A percentile compares a stretch with the other conserved stretches of the same genome.
Conservation (phyloP, 2,329 filamentous ascomycete genomes). For the Didymella segeticola region DNA sequence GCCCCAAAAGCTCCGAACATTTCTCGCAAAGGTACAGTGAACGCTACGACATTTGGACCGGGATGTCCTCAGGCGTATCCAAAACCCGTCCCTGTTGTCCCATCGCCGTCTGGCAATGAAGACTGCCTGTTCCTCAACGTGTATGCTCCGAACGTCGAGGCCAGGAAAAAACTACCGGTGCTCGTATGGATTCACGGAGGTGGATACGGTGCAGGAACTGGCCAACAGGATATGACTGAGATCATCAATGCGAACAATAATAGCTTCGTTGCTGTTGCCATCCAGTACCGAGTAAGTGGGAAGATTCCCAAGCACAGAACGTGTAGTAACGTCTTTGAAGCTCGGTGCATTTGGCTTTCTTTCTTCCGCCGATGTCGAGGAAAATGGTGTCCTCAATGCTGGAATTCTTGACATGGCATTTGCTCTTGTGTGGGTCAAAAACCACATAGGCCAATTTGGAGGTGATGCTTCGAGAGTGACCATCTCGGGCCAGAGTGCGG, state of each 20-base stretch:
- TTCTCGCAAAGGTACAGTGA: conserved; percentile 7
- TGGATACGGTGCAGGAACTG: conserved; percentile 50
- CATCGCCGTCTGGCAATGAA: conserved; percentile 26
- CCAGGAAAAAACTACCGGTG: conserved; percentile 39
- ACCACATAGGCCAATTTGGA: conserved; percentile 49
- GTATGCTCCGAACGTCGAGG: conserved; percentile 36
- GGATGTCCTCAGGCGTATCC: conserved; percentile 24
- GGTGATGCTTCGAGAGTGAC: conserved; percentile 37
- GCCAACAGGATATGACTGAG: conserved; percentile 46
- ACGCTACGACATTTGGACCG: conserved; percentile 20
- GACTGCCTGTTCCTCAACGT: conserved; percentile 51
- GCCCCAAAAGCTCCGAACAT: conserved; percentile 21
- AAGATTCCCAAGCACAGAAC: not conserved
- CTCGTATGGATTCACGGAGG: conserved; percentile 42
- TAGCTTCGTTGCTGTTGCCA: conserved; percentile 56
- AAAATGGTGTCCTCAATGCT: conserved; percentile 48
- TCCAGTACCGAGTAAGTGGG: conserved; percentile 56
- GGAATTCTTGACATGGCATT: conserved; percentile 57
- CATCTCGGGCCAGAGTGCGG: conserved; percentile 48
- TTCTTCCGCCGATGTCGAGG: conserved; percentile 45
- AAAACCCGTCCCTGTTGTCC: not conserved
- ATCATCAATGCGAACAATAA: conserved; percentile 58
- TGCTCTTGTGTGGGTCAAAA: conserved; percentile 59
- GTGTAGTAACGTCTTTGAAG: conserved; percentile 21
- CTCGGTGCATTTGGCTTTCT: conserved; percentile 55